Base-by-base conservation (phyloP, 2,329 filamentous ascomycete genomes). In the Elsinoe batatas region DNA sequence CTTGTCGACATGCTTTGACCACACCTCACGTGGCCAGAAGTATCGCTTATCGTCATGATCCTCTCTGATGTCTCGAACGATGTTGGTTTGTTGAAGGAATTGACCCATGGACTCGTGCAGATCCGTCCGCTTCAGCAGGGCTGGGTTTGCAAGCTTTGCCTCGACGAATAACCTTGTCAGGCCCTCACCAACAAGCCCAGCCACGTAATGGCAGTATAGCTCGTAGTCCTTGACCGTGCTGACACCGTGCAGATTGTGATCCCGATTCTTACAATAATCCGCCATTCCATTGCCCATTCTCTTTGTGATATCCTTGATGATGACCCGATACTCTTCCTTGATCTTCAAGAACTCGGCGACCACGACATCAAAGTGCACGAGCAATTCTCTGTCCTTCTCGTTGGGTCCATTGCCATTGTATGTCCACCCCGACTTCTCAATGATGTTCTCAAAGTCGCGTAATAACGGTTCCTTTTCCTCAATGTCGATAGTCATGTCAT, bases 261-360 rank as follows among this genome's bases (percentile, higher is more conserved):
- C 58, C 12, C 88, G 84, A 64, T 94, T 93, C 62, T 87, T 78
- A 38, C 82, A 87, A 69, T 95, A 98, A 72, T 98, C 91, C 26
- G 93, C 93, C 93, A 98, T 98, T 63, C 93, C 93, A 66, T 97
- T 91, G 61, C 91, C 91, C 93, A 98, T 98, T 74, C 89, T 87
- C 66, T 84, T 76, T 32, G 90, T 89, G 67, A 97, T 95, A 64
- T 97, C 91, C 72, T 85, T 85, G 72, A 98, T 93, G 67, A 97
- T 91, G 5, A 78, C 80, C 70, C 80, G 81, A 74, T 98, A 97
- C 56, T 80, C 81, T 49, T 83, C 81, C 76, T 96, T 94, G 71
- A 95, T 77, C 72, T 87, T 86, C 76, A 87, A 88, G 71, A 91
- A 88, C 77, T 98, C 91, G 57, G 79, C 76, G 61, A 95, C 80